phyloP scores from a whole-genome alignment of 495 filamentous ascomycete species.

The Neurospora sp. region DNA sequence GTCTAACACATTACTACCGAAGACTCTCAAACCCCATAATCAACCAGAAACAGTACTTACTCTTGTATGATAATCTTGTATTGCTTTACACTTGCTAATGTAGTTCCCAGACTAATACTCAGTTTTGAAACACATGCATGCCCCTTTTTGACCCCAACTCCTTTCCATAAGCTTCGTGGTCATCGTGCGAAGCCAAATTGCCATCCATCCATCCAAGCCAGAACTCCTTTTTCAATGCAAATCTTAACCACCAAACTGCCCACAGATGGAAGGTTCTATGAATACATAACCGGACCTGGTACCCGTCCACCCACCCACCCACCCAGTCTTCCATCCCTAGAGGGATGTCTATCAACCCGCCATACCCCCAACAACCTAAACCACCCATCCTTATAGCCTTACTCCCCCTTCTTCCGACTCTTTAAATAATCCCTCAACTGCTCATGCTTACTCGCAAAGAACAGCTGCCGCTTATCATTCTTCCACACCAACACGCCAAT shows the following conservation, averaged over 20 bases:
- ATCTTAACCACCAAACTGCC: not conserved
- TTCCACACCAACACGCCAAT: slow-evolving; percentile 89
- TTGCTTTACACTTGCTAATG: not conserved
- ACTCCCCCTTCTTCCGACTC: slow-evolving; percentile 43
- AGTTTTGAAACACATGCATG: not conserved
- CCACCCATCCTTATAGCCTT: not conserved
- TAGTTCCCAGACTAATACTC: not conserved
- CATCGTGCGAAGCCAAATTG: not conserved
- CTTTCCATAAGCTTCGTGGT: not conserved
- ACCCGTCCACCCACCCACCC: not conserved
- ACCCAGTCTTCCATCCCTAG: not conserved
- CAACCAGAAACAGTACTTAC: too few relatives aligned
- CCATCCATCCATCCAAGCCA: not conserved
- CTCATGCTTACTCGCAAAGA: slow-evolving; percentile 81
- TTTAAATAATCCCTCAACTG: slow-evolving; percentile 73
- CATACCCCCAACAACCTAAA: not conserved
- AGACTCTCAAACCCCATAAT: not conserved
- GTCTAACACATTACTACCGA: not conserved
- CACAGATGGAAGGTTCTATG: not conserved
- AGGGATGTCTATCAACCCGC: not conserved
- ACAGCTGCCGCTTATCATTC: slow-evolving; percentile 63
- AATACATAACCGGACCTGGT: not conserved
- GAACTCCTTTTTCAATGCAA: not conserved
- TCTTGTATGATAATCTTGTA: not conserved
- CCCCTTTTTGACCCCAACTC: not conserved